Percentiles rank a stretch among this genome's conserved stretches.
phyloP scores from a whole-genome alignment of 1,284 basidiomycete genomes.

The Cutaneotrichosporon daszewskae region DNA sequence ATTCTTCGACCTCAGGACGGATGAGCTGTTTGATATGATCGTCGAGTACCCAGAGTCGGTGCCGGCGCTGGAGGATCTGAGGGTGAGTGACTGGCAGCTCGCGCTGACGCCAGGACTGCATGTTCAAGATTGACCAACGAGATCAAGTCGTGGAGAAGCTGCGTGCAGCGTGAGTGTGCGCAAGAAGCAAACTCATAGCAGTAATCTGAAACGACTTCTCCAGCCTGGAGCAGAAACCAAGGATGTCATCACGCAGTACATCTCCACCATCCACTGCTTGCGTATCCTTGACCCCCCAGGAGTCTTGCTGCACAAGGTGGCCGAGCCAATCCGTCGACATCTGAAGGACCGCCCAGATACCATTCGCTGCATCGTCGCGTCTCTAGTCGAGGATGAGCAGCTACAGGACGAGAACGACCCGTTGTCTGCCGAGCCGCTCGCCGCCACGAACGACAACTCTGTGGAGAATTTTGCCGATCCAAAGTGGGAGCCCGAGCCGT shows the following conservation, averaged over 20 bases:
- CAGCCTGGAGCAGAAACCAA: conserved; percentile 96
- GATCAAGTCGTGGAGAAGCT: conserved; percentile 41
- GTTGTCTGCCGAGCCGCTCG: conserved; percentile 22
- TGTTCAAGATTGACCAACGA: conserved; percentile 39
- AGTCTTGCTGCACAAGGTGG: conserved; percentile 83
- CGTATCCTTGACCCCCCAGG: conserved; percentile 87
- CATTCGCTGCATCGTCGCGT: conserved; percentile 84
- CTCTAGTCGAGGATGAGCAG: conserved; percentile 80
- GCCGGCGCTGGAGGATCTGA: conserved; percentile 81
- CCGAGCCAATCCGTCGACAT: conserved; percentile 81
- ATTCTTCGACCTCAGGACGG: conserved; percentile 75
- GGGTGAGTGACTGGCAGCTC: conserved; percentile 48
- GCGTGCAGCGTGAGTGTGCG: conserved; percentile 33
- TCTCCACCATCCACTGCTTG: conserved; percentile 87
- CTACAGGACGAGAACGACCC: conserved; percentile 48
- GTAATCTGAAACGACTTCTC: conserved; percentile 77
- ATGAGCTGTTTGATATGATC: conserved; percentile 92
- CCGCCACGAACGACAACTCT: conserved; percentile 64
- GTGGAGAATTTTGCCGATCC: conserved; percentile 77
- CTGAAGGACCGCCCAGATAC: conserved; percentile 79
- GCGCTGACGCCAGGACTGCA: conserved; percentile 27
- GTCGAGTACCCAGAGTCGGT: conserved; percentile 85
- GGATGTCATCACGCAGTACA: conserved; percentile 84
- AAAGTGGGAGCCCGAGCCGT: conserved; percentile 87
- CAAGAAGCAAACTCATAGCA: conserved; percentile 36